These are phyloP conservation scores for Penicillium sp. DNA, from an alignment of 2,329 filamentous ascomycete genomes.

Conservation along the genomic window DNA sequence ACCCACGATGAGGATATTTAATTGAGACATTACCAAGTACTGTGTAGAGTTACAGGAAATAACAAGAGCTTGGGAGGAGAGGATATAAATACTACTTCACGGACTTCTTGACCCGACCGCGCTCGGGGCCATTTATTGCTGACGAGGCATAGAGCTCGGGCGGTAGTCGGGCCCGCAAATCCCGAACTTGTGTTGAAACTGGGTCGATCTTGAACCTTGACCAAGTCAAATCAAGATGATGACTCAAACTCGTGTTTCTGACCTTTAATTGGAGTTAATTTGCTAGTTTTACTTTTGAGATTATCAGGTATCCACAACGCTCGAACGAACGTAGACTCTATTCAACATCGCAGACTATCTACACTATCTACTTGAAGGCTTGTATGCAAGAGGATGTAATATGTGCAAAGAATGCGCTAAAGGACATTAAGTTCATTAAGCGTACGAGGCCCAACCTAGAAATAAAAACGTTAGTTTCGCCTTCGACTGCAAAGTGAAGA, in stretches of 20 bases:
- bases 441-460: conserved; percentile 19
- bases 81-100: background rate
- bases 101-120: background rate
- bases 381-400: background rate
- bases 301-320: background rate
- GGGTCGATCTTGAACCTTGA: background rate
- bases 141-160: background rate
- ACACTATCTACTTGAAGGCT: background rate
- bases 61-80: background rate
- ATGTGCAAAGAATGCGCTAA: background rate
- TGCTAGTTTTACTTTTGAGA: background rate
- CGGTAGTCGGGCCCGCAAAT: background rate
- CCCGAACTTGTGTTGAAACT: background rate
- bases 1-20: conserved; percentile 37
- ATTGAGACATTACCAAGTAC: conserved; percentile 16
- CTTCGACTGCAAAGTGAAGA: no score
- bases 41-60: background rate
- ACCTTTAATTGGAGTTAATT: background rate
- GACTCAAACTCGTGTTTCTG: background rate
- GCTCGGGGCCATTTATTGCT: background rate
- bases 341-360: background rate
- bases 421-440: conserved; percentile 1
- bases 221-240: background rate
- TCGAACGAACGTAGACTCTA: background rate
- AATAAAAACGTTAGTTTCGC: conserved; percentile 3